Evolutionary conservation across 148 eudicot genomes (phyloP), one percentile per base, ranked within the genome.

Genomic region (Nepenthes gracilis): DNA sequence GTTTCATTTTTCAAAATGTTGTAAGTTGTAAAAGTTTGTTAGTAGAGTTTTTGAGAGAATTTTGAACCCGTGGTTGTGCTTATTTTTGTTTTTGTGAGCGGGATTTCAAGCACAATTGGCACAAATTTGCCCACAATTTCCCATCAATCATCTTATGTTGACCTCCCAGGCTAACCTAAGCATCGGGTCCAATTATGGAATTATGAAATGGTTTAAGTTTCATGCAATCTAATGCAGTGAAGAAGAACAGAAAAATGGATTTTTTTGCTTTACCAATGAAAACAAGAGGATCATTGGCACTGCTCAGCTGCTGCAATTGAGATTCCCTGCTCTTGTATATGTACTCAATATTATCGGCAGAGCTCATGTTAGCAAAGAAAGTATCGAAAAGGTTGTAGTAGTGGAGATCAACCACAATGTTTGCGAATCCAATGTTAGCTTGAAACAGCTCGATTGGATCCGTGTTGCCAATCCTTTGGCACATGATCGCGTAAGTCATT

Each of bases 391-490:
- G 85, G 72, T 80, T 88, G 77, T 88, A 88, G 70, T 83, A 88
- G 64, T 88, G 96, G 68, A 85, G 63, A 72, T 85, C 93, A 47
- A 83, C 68, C 15, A 83, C 93, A 14, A 73, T 7, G 62, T 85
- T 85, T 32, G 57, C 38, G 2, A 65, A 59, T 33, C 96, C 89
- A 58, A 85, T 64, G 67, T 81, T 70, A 57, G 89, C 85, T 57
- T 78, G 80, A 73, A 74, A 88, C 47, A 88, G 82, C 70, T 88
- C 96, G 23, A 81, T 43, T 6, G 89, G 96, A 74, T 88, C 96
- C 50, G 86, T 89, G 64, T 74, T 68, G 60, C 93, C 93, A 32
- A 88, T 88, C 69, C 93, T 83, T 63, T 85, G 93, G 62, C 89
- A 85, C 66, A 85, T 59, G 50, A 88, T 79, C 52, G 85, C 92